phyloP scores from a whole-genome alignment of 805 yeast species.

The Metschnikowia santaceciliae region DNA sequence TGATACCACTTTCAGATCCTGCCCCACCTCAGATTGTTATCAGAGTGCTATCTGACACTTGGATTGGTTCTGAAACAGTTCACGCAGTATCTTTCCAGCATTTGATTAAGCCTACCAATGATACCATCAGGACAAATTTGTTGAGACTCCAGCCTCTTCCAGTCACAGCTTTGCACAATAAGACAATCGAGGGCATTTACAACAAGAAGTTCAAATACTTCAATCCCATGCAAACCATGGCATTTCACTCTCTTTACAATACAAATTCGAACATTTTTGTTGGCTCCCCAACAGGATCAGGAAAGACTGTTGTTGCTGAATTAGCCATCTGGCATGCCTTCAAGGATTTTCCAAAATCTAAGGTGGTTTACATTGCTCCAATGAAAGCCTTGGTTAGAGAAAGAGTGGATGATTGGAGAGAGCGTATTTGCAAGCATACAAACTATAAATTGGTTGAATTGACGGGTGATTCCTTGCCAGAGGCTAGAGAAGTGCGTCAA shows the following conservation, averaged over 20 bases:
- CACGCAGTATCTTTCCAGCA: constrained; percentile 86
- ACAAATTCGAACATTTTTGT: constrained; percentile 76
- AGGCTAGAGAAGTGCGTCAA: constrained; percentile 56
- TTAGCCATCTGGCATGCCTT: constrained; percentile 97
- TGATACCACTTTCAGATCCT: constrained; percentile 88
- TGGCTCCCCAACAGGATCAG: constrained; percentile 98
- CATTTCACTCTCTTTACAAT: constrained; percentile 84
- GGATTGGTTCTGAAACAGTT: constrained; percentile 82
- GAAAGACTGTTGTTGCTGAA: constrained; percentile 96
- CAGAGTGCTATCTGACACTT: constrained; percentile 73
- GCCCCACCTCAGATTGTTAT: constrained; percentile 85
- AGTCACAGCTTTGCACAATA: constrained; percentile 68
- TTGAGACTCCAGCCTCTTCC: constrained; percentile 85
- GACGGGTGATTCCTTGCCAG: constrained; percentile 81
- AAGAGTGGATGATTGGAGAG: constrained; percentile 77
- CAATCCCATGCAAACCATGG: constrained; percentile 99
- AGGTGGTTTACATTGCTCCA: constrained; percentile 82
- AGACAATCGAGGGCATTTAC: constrained; percentile 65
- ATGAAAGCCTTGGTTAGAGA: constrained; percentile 86
- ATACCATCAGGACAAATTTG: constrained; percentile 77
- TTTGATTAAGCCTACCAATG: constrained; percentile 82
- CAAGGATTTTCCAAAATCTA: constrained; percentile 71
- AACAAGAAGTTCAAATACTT: constrained; percentile 69
- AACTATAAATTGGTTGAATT: constrained; percentile 61
- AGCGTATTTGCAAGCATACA: constrained; percentile 46